phyloP scores from a whole-genome alignment of 2,329 filamentous ascomycete species.

The Ophiobolus disseminans region DNA sequence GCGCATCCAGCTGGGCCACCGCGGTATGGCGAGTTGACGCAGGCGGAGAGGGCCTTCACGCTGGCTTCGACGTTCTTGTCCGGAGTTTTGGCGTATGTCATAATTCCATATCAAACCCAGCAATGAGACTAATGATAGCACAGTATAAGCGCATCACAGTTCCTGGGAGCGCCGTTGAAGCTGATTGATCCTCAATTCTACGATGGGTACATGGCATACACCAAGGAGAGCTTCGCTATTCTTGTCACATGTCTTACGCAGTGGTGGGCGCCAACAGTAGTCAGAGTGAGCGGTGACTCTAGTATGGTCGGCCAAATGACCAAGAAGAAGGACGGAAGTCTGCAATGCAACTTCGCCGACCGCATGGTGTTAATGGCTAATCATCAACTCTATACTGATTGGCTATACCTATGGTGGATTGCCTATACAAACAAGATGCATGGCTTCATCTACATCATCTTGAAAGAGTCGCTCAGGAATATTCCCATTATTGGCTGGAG shows the following conservation, averaged over 20 bases:
- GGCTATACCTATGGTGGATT: constrained; percentile 93
- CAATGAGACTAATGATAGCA: constrained; percentile 19
- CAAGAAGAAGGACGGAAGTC: constrained; percentile 72
- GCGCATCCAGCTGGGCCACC: constrained; percentile 53
- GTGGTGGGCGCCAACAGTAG: constrained; percentile 84
- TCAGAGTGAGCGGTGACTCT: constrained; percentile 82
- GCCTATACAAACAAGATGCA: constrained; percentile 86
- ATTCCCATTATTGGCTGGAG: constrained; percentile 81
- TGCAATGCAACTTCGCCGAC: constrained; percentile 82
- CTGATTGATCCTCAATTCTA: constrained; percentile 77
- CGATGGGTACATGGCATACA: constrained; percentile 85
- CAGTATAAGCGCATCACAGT: constrained; percentile 70
- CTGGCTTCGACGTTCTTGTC: constrained; percentile 59
- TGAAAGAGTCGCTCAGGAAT: constrained; percentile 85
- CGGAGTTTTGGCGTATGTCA: constrained; percentile 55
- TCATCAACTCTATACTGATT: constrained; percentile 88
- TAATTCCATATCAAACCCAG: neutral
- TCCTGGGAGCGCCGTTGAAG: constrained; percentile 79
- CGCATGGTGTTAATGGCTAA: constrained; percentile 85
- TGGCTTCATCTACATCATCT: constrained; percentile 86
- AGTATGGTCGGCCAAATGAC: constrained; percentile 78
- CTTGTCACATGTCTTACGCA: constrained; percentile 81
- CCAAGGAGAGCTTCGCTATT: constrained; percentile 83
- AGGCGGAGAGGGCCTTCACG: constrained; percentile 59
- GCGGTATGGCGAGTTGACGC: constrained; percentile 55